Base-by-base conservation (phyloP, 257 asterid genomes). In the Parsonsia alboflavescens region DNA sequence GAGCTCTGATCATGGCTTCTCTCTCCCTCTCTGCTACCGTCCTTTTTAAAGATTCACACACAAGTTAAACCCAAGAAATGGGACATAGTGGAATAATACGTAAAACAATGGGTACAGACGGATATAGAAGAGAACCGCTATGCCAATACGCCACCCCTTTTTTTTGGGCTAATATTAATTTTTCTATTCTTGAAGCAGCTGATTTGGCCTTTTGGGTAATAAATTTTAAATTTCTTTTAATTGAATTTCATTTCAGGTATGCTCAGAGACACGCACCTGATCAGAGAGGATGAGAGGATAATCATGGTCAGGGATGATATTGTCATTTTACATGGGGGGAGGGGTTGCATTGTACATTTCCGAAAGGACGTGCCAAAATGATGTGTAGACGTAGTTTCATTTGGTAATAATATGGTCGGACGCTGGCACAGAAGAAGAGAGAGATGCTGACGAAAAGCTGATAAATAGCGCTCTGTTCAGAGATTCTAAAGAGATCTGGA, bases 381-480 rank as follows among this genome's bases (percentile, higher is more conserved):
- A 69, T 52, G 74, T 74, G 74, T 22, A 79, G 57, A 76, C 54
- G 24, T 75, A 21, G 81, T 80, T 72, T 80, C 74, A 75, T 78
- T 83, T 70, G 82, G 79, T 76, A 74, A 80, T 78, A 57, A 79
- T 78, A 72, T 65, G 79, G 82, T 72, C 78, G 76, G 77, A 52
- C 79, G n/a, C 76, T 59, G 80, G 64, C 81, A 74, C 74, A 19
- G 79, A 74, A 76, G 74, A 73, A 74, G 77, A n/a, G 81, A 76
- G 81, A 76, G 69, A 71, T 77, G 82, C 75, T 77, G 82, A 81
- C 79, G 75, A 84, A 79, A 79, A 79, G 84, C 79, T 54, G 70
- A 69, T 52, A 66, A 30, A 53, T 53, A 42, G 61, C 74, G 67
- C 41, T 48, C 33, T 12, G 56, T 22, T 65, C 78, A 75, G 79